Base-by-base conservation (phyloP, 2,329 filamentous ascomycete species). In the Colletotrichum sp. region DNA sequence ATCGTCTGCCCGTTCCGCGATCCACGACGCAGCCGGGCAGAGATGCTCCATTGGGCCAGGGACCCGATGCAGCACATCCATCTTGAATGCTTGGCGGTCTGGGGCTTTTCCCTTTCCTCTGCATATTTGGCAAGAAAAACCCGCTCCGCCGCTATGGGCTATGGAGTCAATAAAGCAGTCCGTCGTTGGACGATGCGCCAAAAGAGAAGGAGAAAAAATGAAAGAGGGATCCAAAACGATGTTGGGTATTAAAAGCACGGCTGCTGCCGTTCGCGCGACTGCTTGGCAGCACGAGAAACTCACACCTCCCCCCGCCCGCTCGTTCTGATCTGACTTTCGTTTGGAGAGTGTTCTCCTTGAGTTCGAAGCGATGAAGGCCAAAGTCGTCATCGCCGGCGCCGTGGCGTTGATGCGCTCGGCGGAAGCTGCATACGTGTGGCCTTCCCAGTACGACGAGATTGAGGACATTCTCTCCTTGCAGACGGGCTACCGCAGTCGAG, bases 391-490 rank as follows among this genome's bases (percentile, higher is more conserved):
- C 24, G 32, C 58, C 60, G 21, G 66, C 67, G 28, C 61, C n/a
- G 61, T 48, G 12, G 36, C 61, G 18, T 15, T 61, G 48, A 28
- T 60, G 8, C 48, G 28, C 28, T 24, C 65, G 34, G 36, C 61
- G 32, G 66, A 34, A n/a, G 67, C 71, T 12, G 68, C 69, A 4
- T 77, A 80, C n/a, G 71, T 78, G 36, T 80, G 79, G 79, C 79
- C 79, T 6, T 77, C 76, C 9, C 75, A 70, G 32, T 77, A 75
- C 24, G 79, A 80, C 32, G 74, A 77, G 68, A 71, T 79, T 12
- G 79, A 80, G 55, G 79, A 80, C 66, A 73, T 79, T 21, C 70
- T 78, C 28, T 75, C 70, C 15, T 76, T 80, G 26, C 77, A 79
- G 68, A 73, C 73, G 13, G 79, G 79, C 5, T 79, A 80, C 70